Base-by-base conservation (phyloP, 1,284 basidiomycete species). In the Apiotrichum domesticum region DNA sequence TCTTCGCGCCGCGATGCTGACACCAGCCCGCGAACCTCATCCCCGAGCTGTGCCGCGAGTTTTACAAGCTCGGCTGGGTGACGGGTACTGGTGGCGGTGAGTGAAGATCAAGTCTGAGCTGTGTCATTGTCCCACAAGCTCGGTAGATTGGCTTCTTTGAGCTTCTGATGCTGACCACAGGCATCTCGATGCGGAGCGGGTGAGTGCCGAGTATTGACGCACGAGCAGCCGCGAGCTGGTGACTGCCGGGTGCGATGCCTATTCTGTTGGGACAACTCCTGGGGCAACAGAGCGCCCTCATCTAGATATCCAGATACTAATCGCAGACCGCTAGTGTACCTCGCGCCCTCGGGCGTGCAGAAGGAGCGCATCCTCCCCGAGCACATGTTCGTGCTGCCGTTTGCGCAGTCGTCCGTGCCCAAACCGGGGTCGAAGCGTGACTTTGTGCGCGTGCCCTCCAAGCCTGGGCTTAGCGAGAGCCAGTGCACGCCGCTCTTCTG, bases 401-500 rank as follows among this genome's bases (percentile, higher is more conserved):
- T 83, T 65, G 86, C 86, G 0, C 85, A 87, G 66, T 72, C 79
- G 2, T 73, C 75, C 1, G 69, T 80, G 4, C 80, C 83, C 8
- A 83, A 83, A 35, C 84, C 85, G 1, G 81, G 85, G 55, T 79
- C 80, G 8, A 83, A 87, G 68, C 82, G 87, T 50, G 79, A 85
- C 58, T 89, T 90, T 74, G 81, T 90, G 51, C 82, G 88, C 50
- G 82, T 84, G 35, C 88, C 89, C 3, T 78, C 77, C 13, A 73
- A 80, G 61, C 82, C 83, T 59, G 77, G 77, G 6, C 78, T 90
- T 61, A 88, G 86, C 66, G 87, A 90, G 68, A 87, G 85, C 1
- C 86, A 86, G 1, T 90, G 88, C 72, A 91, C 89, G 0, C 90
- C 89, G 6, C 77, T 92, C n/a, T 92, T 92, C 78, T 91, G 87